Percentiles rank a stretch among this genome's conserved stretches.
Evolutionary conservation across 352 stramenopile genomes (phyloP).

Genomic region (Peronospora belbahrii): DNA sequence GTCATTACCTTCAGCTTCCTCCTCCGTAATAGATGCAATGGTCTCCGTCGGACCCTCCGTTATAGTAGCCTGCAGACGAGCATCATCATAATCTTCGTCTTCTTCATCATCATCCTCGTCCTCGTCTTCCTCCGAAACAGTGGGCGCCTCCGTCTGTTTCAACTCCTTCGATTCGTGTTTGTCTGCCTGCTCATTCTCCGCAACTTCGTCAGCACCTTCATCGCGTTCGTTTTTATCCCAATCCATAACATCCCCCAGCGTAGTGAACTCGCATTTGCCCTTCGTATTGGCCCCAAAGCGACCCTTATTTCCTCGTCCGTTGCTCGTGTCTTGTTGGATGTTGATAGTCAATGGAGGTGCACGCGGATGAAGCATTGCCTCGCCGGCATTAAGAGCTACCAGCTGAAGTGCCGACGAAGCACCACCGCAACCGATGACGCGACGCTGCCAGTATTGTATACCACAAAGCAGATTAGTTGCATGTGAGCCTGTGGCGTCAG

Average conservation of each 20-base stretch:
- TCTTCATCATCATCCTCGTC: conserved; percentile 17
- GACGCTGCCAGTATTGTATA: conserved; percentile 50
- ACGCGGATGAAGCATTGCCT: conserved; percentile 66
- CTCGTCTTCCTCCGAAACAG: conserved; percentile 20
- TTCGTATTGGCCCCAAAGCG: conserved; percentile 1
- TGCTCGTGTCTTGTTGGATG: conserved; percentile 24
- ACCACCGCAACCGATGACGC: conserved; percentile 10
- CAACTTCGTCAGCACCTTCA: conserved; percentile 23
- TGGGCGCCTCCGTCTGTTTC: conserved; percentile 3
- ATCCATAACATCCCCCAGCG: conserved; percentile 25
- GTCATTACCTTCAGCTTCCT: conserved; percentile 3
- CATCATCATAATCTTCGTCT: conserved; percentile 41
- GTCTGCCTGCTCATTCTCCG: conserved; percentile 8
- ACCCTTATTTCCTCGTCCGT: conserved; percentile 13
- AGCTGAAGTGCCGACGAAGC: conserved; percentile 34
- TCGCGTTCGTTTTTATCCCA: conserved; percentile 30
- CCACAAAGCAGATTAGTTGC: conserved; percentile 44
- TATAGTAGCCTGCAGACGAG: conserved; percentile 9
- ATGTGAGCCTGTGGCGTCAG: conserved; percentile 46
- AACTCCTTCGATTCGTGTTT: not conserved
- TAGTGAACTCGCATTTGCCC: conserved; percentile 1
- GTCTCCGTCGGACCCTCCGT: conserved; percentile 13
- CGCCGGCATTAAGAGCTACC: conserved; percentile 49
- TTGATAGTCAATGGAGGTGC: conserved; percentile 59
- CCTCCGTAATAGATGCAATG: not conserved